phyloP scores from a whole-genome alignment of 768 basidiomycete genomes.

The Wakefieldia striispora region DNA sequence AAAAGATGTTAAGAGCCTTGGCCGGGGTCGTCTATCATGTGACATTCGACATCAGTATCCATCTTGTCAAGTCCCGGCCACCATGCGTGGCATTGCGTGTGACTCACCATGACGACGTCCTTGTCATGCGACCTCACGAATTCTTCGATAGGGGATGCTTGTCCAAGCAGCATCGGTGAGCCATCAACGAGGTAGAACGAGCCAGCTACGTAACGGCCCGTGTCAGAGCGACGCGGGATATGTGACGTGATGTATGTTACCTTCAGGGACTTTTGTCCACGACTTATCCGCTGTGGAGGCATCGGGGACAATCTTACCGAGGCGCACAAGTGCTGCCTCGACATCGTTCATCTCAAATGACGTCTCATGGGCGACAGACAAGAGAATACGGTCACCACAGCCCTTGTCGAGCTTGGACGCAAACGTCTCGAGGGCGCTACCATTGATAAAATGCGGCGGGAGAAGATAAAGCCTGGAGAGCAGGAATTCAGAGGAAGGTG shows the following conservation, averaged over 20 bases:
- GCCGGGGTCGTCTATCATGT: slow-evolving; percentile 38
- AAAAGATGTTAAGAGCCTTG: slow-evolving; percentile 46
- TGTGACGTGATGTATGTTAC: neutral
- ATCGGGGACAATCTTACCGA: slow-evolving; percentile 16
- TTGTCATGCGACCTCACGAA: slow-evolving; percentile 13
- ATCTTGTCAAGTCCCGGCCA: neutral
- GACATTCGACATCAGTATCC: neutral
- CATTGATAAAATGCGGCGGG: slow-evolving; percentile 14
- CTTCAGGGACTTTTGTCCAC: slow-evolving; percentile 22
- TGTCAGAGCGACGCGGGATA: neutral
- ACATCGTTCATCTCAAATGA: slow-evolving; percentile 10
- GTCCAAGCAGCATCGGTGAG: slow-evolving; percentile 5
- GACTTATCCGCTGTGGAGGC: slow-evolving; percentile 1
- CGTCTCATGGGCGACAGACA: slow-evolving; percentile 18
- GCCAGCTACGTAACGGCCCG: neutral
- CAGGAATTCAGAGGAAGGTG: slow-evolving; percentile 24
- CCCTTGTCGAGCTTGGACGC: slow-evolving; percentile 25
- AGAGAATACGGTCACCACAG: slow-evolving; percentile 25
- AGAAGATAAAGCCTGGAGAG: slow-evolving; percentile 24
- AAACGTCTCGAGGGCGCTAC: slow-evolving; percentile 14
- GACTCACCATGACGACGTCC: slow-evolving; percentile 14
- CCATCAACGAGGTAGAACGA: slow-evolving; percentile 20
- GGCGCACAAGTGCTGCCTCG: slow-evolving; percentile 2
- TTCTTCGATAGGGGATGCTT: slow-evolving; percentile 11
- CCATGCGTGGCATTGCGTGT: no score